Evolutionary conservation across 2,329 filamentous ascomycete species (phyloP).

Genomic region (Ophiostoma sp.): DNA sequence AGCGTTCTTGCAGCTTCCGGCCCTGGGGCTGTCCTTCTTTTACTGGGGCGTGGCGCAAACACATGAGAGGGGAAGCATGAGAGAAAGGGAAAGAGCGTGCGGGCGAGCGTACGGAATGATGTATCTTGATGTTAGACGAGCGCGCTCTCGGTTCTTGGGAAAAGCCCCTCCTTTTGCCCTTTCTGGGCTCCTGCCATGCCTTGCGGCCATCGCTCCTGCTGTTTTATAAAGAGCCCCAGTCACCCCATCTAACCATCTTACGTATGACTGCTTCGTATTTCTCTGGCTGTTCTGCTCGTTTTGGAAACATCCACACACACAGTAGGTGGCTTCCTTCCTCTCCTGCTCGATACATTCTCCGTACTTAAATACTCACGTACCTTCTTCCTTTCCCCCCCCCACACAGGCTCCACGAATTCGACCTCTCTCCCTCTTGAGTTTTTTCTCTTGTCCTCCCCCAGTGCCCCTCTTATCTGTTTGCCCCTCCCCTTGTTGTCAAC

Average conservation of each 20-base stretch:
- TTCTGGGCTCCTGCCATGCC: not conserved
- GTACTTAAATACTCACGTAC: constrained; percentile 10
- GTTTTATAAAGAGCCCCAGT: constrained; percentile 16
- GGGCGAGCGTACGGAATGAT: not conserved
- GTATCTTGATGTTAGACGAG: not conserved
- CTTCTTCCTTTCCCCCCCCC: constrained; percentile 6
- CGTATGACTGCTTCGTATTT: not conserved
- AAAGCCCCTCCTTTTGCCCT: constrained; percentile 18
- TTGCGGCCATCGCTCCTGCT: not conserved
- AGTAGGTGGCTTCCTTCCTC: not conserved
- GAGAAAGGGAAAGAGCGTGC: constrained; percentile 8
- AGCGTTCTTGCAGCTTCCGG: constrained; percentile 13
- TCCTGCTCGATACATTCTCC: not conserved
- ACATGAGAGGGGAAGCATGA: not conserved
- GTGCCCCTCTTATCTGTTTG: constrained; percentile 22
- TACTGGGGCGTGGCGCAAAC: constrained; percentile 13
- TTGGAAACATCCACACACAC: constrained; percentile 12
- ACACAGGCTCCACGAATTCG: constrained; percentile 18
- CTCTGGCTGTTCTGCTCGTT: not conserved
- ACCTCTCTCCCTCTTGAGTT: constrained; percentile 17
- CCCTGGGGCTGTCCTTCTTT: constrained; percentile 15
- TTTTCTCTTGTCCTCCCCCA: constrained; percentile 17
- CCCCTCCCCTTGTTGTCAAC: constrained; percentile 20
- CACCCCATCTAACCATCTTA: not conserved
- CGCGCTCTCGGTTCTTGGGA: constrained; percentile 14